These are phyloP conservation scores for Crithidia acanthocephali DNA, from an alignment of 208 protist genomes.

Conservation along the genomic window DNA sequence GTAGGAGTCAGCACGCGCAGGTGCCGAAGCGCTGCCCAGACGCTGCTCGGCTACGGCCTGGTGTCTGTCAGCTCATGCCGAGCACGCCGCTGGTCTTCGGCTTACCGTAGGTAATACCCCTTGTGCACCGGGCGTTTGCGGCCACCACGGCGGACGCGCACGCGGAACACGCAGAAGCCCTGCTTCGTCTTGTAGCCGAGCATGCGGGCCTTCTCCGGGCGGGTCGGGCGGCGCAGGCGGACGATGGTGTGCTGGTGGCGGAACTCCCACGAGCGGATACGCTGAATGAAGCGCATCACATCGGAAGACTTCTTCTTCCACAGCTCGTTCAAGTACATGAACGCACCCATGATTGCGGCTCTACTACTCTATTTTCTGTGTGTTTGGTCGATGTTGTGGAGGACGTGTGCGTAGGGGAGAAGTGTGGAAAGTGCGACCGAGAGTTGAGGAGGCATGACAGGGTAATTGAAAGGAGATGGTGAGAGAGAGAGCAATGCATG, in stretches of 20 bases:
- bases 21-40: slow-evolving; percentile 95
- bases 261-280: slow-evolving; percentile 99
- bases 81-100: slow-evolving; percentile 98
- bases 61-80: slow-evolving; percentile 96
- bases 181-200: slow-evolving; percentile 99
- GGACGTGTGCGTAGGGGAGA: background rate
- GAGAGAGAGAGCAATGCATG: no score
- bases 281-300: slow-evolving; percentile 99
- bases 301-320: slow-evolving; percentile 99
- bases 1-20: slow-evolving; percentile 99
- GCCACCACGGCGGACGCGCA: slow-evolving; percentile 98
- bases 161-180: slow-evolving; percentile 99
- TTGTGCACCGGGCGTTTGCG: slow-evolving; percentile 98
- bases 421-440: background rate
- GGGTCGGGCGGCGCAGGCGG: slow-evolving; percentile 95
- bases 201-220: slow-evolving; percentile 99
- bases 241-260: slow-evolving; percentile 95
- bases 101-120: slow-evolving; percentile 99
- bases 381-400: background rate
- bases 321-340: slow-evolving; percentile 99
- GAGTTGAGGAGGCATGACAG: no score
- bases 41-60: slow-evolving; percentile 97
- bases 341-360: slow-evolving; percentile 96
- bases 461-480: no score
- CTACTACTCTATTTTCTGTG: slow-evolving; percentile 28